phyloP scores from a whole-genome alignment of 768 basidiomycete genomes.

The Suillus weaverae region DNA sequence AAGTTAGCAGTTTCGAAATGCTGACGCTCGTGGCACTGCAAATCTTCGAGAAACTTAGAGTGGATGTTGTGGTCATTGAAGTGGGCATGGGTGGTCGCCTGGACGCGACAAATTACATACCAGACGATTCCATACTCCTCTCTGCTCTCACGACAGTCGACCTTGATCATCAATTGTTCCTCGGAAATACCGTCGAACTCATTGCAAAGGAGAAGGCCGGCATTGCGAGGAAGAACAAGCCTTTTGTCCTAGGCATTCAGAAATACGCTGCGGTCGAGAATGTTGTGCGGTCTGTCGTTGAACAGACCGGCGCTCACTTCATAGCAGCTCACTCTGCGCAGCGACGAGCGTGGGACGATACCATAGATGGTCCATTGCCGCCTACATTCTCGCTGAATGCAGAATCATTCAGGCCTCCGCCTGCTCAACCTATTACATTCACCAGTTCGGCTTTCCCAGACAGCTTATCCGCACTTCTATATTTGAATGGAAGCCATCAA shows the following conservation, averaged over 20 bases:
- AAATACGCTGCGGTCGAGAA: conserved; percentile 47
- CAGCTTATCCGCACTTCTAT: conserved; percentile 51
- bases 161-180: conserved; percentile 89
- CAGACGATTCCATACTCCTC: conserved; percentile 64
- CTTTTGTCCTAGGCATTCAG: conserved; percentile 71
- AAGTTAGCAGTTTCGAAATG: conserved; percentile 78
- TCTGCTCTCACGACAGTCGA: conserved; percentile 88
- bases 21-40: conserved; percentile 79
- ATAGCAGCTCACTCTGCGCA: conserved; percentile 36
- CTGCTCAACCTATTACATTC: conserved; percentile 44
- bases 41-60: conserved; percentile 64
- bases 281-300: conserved; percentile 45
- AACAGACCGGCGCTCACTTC: conserved; percentile 42
- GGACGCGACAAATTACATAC: conserved; percentile 92
- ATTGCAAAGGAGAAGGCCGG: conserved; percentile 85
- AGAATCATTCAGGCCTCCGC: conserved; percentile 33
- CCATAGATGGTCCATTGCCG: conserved; percentile 32
- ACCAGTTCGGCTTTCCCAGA: conserved; percentile 44
- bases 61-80: conserved; percentile 87
- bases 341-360: conserved; percentile 29
- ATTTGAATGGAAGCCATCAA: conserved; percentile 82
- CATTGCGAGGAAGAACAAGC: conserved; percentile 63
- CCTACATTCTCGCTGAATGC: conserved; percentile 34
- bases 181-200: conserved; percentile 70
- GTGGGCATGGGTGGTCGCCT: conserved; percentile 92